These are phyloP conservation scores for Suillus bovinus DNA, from an alignment of 768 basidiomycete genomes.

Conservation along the genomic window DNA sequence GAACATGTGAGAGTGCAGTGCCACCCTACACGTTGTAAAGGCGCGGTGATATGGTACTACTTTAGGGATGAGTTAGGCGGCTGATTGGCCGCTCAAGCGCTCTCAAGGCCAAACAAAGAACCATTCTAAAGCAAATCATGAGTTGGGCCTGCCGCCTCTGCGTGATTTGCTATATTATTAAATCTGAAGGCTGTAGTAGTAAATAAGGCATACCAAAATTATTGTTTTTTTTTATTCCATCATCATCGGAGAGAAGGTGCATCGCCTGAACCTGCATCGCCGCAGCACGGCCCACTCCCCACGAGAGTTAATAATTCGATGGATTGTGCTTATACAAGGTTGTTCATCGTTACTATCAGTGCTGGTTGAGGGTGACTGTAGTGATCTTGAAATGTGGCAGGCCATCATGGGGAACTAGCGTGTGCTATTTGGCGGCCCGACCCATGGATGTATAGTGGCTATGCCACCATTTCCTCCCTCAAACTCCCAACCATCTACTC, in stretches of 20 bases:
- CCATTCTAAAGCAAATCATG: neutral
- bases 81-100: neutral
- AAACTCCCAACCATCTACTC: slow-evolving; percentile 6
- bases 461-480: neutral
- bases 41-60: neutral
- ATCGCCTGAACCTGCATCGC: too few relatives aligned
- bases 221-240: neutral
- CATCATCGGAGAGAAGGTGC: slow-evolving; percentile 1
- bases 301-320: neutral
- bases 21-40: slow-evolving; percentile 1
- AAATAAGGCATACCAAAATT: neutral
- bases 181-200: neutral
- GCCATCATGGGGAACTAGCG: too few relatives aligned
- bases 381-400: neutral
- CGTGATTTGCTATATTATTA: neutral
- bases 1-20: neutral
- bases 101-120: neutral
- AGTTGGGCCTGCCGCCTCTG: neutral
- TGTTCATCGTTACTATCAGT: neutral
- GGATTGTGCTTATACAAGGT: slow-evolving; percentile 1
- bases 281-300: too few relatives aligned
- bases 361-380: neutral
- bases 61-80: neutral
- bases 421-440: too few relatives aligned
- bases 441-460: neutral